Conservation (phyloP, 208 protist species). For the Acanthamoeba lenticulata region DNA sequence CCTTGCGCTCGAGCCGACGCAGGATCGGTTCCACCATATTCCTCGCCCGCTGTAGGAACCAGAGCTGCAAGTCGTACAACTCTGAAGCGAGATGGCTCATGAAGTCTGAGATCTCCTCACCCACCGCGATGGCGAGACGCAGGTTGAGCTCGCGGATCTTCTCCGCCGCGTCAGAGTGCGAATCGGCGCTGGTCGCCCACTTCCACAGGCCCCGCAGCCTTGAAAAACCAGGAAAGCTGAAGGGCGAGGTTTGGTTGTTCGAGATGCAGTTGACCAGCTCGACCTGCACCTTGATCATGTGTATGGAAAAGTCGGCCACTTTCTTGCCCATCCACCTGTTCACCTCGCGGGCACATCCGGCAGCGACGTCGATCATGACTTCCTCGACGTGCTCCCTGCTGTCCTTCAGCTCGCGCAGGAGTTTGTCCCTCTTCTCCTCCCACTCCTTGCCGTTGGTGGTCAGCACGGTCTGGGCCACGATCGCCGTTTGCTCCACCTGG, state of each 20-base stretch:
- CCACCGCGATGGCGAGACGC: background rate
- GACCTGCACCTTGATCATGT: background rate
- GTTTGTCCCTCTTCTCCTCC: too few species aligned
- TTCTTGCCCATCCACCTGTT: background rate
- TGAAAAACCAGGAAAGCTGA: background rate
- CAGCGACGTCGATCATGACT: background rate
- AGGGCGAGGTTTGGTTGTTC: background rate
- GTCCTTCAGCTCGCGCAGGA: too few species aligned
- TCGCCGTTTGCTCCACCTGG: too few species aligned
- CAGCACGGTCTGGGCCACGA: too few species aligned
- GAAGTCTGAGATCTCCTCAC: background rate
- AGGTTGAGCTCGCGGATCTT: background rate
- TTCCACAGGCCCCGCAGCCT: background rate
- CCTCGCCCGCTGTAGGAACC: too few species aligned
- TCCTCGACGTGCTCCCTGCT: too few species aligned
- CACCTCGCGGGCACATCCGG: background rate
- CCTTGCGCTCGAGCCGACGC: too few species aligned
- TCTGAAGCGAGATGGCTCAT: background rate
- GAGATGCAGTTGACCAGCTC: background rate
- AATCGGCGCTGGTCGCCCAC: background rate
- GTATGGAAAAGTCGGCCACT: background rate
- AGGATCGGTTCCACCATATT: too few species aligned
- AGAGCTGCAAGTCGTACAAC: background rate
- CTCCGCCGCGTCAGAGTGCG: background rate
- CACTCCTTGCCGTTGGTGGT: too few species aligned